These are phyloP conservation scores for Vanilla planifolia DNA, from an alignment of 106 monocot genomes.

Conservation along the genomic window DNA sequence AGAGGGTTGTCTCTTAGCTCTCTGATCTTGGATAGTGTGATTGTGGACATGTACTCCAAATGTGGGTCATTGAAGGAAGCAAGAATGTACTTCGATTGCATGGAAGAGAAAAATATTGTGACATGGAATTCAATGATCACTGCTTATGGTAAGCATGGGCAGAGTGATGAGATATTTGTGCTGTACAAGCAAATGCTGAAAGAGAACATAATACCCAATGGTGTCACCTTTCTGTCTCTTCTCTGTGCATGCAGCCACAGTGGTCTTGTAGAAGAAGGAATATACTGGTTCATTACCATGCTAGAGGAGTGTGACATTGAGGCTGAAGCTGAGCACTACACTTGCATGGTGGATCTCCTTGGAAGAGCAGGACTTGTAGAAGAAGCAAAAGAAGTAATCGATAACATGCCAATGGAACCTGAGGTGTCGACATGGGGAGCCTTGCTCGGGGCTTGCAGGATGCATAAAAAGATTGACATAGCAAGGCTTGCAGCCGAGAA, in stretches of 20 bases:
- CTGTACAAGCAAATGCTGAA: conserved; percentile 23
- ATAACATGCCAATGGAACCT: conserved; percentile 32
- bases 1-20: not conserved
- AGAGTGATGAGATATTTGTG: conserved; percentile 11
- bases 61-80: conserved; percentile 29
- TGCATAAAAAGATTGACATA: conserved; percentile 21
- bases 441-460: conserved; percentile 31
- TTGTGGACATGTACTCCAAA: conserved; percentile 29
- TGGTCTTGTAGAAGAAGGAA: conserved; percentile 30
- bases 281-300: conserved; percentile 23
- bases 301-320: conserved; percentile 9
- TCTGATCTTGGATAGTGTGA: not conserved
- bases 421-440: conserved; percentile 32
- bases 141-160: conserved; percentile 25
- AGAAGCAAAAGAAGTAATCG: conserved; percentile 28
- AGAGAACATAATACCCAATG: conserved; percentile 15
- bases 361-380: conserved; percentile 25
- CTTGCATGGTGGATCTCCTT: conserved; percentile 44
- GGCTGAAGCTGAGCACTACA: conserved; percentile 27
- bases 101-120: conserved; percentile 13
- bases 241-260: conserved; percentile 39
- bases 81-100: conserved; percentile 11
- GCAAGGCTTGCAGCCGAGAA: conserved; percentile 17
- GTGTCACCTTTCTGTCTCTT: conserved; percentile 26
- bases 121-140: conserved; percentile 33